Evolutionary conservation across 305 asterid genomes (phyloP).

Genomic region (Solanum aculeatissimum): DNA sequence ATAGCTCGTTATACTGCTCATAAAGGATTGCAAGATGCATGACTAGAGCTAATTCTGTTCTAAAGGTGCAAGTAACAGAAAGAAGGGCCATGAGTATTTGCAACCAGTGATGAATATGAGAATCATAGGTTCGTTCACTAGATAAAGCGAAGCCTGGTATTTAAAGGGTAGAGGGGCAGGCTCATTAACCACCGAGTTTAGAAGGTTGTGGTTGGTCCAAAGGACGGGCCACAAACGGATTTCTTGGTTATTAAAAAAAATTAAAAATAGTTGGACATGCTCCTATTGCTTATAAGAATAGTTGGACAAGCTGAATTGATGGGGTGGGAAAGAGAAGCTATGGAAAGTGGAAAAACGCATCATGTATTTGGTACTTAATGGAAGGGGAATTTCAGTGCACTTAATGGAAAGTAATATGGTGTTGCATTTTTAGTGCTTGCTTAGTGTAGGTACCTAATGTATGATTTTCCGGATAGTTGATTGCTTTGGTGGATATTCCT

Average conservation of each 20-base stretch:
- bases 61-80: background rate
- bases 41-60: background rate
- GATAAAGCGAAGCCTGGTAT: no score
- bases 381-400: background rate
- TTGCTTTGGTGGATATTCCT: background rate
- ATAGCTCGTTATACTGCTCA: background rate
- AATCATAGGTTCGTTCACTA: background rate
- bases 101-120: background rate
- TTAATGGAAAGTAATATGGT: background rate
- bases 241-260: no score
- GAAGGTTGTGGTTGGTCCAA: no score
- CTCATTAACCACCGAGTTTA: no score
- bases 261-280: no score
- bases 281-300: background rate
- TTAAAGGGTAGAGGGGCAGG: no score
- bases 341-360: background rate
- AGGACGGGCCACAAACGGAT: no score
- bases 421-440: background rate
- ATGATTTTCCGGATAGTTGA: background rate
- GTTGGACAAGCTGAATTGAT: background rate
- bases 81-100: background rate
- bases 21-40: background rate
- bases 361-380: background rate
- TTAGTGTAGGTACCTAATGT: background rate
- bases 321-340: background rate